Conservation (phyloP, 768 basidiomycete species). For the Erythrobasidium yunnanense region DNA sequence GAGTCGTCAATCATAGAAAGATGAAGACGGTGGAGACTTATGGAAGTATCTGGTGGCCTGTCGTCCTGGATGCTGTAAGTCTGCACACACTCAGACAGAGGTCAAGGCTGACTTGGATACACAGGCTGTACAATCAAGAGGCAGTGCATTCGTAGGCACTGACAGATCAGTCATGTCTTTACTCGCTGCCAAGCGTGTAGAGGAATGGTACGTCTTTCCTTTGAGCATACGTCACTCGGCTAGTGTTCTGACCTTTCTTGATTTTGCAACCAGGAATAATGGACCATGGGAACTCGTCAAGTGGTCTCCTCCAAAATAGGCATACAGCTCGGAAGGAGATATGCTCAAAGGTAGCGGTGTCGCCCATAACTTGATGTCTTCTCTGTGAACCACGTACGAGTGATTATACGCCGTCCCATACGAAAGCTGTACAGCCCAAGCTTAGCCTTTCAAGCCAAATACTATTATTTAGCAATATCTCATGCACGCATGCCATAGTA, state of each 20-base stretch:
- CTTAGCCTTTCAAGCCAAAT: no score
- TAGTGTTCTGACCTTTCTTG: slow-evolving; percentile 35
- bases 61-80: slow-evolving; percentile 7
- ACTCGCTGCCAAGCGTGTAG: slow-evolving; percentile 55
- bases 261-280: not conserved
- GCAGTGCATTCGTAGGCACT: slow-evolving; percentile 61
- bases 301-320: not conserved
- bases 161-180: slow-evolving; percentile 61
- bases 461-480: no score
- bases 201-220: slow-evolving; percentile 55
- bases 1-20: slow-evolving; percentile 27
- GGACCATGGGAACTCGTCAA: not conserved
- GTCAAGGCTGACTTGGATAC: not conserved
- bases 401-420: no score
- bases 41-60: slow-evolving; percentile 31
- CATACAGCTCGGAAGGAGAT: no score
- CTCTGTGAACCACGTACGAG: no score
- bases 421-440: no score
- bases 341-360: no score
- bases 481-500: no score
- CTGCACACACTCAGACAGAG: not conserved
- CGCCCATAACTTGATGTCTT: no score
- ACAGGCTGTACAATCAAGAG: slow-evolving; percentile 59
- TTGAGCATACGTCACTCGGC: not conserved
- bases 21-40: slow-evolving; percentile 23